Conservation (phyloP, 345 rosid genomes). For the Mallotus nudiflorus region DNA sequence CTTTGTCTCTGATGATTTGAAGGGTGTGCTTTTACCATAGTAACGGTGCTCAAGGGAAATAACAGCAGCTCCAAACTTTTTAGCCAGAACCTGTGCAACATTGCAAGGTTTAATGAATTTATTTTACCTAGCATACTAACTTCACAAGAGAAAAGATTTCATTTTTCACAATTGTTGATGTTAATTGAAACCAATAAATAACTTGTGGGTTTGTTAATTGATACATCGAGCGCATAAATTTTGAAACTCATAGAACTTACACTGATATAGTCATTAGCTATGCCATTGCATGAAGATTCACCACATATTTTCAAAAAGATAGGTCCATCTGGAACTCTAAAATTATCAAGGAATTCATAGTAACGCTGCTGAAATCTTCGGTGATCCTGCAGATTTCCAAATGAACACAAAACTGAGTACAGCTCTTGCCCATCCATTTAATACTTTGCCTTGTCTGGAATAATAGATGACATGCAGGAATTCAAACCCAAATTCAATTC, state of each 20-base stretch:
- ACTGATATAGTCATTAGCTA: constrained; percentile 65
- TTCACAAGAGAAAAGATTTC: not conserved
- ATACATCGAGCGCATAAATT: not conserved
- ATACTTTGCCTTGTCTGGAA: too few relatives aligned
- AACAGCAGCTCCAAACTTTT: constrained; percentile 95
- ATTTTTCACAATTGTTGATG: not conserved
- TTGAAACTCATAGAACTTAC: constrained; percentile 37
- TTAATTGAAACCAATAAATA: not conserved
- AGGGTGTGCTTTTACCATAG: constrained; percentile 88
- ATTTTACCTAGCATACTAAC: not conserved
- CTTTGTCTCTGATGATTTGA: constrained; percentile 56
- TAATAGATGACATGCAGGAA: too few relatives aligned
- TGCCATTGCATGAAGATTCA: constrained; percentile 76
- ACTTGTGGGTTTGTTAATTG: not conserved
- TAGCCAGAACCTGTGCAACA: constrained; percentile 67
- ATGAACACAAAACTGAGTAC: not conserved
- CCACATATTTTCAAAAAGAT: constrained; percentile 81
- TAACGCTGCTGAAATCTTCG: constrained; percentile 70
- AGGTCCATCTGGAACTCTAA: constrained; percentile 72
- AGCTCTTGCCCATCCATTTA: too few relatives aligned
- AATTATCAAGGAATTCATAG: constrained; percentile 73
- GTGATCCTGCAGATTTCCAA: constrained; percentile 52
- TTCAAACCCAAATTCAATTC: too few relatives aligned
- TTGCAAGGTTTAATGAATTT: not conserved
- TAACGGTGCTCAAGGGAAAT: constrained; percentile 97